Evolutionary conservation across 495 filamentous ascomycete genomes (phyloP), one percentile per base, ranked within the genome.

Genomic region (Cudoniella acicularis): DNA sequence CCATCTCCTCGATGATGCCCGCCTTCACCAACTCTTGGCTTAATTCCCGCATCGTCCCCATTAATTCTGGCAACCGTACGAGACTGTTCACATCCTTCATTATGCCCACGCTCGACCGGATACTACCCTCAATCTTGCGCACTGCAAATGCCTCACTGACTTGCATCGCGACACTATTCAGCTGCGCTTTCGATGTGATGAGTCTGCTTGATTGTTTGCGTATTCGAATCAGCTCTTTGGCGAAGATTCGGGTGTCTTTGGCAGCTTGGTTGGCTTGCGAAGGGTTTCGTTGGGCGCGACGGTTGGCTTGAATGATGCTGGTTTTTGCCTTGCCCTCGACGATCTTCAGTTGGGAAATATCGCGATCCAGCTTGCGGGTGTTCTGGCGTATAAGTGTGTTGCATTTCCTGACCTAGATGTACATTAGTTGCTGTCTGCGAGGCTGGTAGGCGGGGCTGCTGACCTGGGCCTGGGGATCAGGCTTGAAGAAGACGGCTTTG

Each of bases 1-100:
- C 86, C 87, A 97, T 96, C 77, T 98, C 94, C 75, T 98, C 94
- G 58, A 98, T 96, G 61, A 98, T 92, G 2, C 95, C 94, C 1
- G 94, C 92, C 72, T 88, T 92, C 59, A 96, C 86, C 66, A 98
- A 72, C 77, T 98, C 94, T 51, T 86, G 78, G 56, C 86, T 88
- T 23, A 98, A 77, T 72, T 97, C 92, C 48, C 82, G 78, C 94
- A 98, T 98, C 10, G 93, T 97, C 46, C 83, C 84, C 20, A 86
- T 90, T 30, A 98, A 75, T 75, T 96, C 88, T 16, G 94, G 94
- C 59, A 98, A 73, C 23, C 87, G 78, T 23, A 97, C 83, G 6
- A 98, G 76, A 2, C 79, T 81, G 70, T 98, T 98, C 49, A 98
- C 92, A 71, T 98, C 92, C 72, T 91, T 91, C 94, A 98, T 97